These are phyloP conservation scores for Roridomyces roridus DNA, from an alignment of 768 basidiomycete genomes.

Conservation along the genomic window DNA sequence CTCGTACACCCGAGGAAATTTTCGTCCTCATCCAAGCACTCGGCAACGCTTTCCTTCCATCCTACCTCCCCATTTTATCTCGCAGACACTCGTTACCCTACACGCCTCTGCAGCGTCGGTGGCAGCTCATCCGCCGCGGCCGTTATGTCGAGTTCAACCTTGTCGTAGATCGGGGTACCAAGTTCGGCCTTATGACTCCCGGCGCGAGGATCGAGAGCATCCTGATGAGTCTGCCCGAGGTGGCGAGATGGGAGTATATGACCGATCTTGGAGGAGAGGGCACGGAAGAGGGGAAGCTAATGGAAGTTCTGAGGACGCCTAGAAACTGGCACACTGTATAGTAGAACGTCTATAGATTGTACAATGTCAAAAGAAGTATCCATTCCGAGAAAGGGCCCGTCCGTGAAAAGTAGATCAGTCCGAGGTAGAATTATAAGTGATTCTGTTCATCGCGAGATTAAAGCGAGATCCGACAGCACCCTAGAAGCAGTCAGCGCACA, in stretches of 20 bases:
- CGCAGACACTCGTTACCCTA: slow-evolving; percentile 59
- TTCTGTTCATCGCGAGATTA: slow-evolving; percentile 13
- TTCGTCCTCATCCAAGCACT: slow-evolving; percentile 77
- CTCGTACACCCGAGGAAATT: slow-evolving; percentile 67
- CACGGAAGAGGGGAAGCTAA: slow-evolving; percentile 69
- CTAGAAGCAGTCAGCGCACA: slow-evolving; percentile 13
- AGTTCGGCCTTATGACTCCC: slow-evolving; percentile 84
- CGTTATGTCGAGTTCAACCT: slow-evolving; percentile 96
- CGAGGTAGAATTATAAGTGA: slow-evolving; percentile 20
- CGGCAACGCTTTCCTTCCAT: slow-evolving; percentile 85
- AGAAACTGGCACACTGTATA: slow-evolving; percentile 55
- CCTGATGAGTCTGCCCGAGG: slow-evolving; percentile 88
- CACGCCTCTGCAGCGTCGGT: slow-evolving; percentile 76
- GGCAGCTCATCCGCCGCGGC: slow-evolving; percentile 92
- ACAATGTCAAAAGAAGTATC: background rate
- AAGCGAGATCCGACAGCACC: slow-evolving; percentile 31
- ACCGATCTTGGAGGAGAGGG: slow-evolving; percentile 70
- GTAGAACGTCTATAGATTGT: background rate
- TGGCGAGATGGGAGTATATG: slow-evolving; percentile 91
- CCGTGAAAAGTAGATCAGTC: too few species aligned
- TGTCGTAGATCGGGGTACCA: slow-evolving; percentile 86
- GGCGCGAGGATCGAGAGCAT: slow-evolving; percentile 90
- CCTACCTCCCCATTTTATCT: slow-evolving; percentile 87
- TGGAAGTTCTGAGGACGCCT: slow-evolving; percentile 67
- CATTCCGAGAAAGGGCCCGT: background rate